phyloP scores from a whole-genome alignment of 441 rosid species.

The Raphanus hybrid region DNA sequence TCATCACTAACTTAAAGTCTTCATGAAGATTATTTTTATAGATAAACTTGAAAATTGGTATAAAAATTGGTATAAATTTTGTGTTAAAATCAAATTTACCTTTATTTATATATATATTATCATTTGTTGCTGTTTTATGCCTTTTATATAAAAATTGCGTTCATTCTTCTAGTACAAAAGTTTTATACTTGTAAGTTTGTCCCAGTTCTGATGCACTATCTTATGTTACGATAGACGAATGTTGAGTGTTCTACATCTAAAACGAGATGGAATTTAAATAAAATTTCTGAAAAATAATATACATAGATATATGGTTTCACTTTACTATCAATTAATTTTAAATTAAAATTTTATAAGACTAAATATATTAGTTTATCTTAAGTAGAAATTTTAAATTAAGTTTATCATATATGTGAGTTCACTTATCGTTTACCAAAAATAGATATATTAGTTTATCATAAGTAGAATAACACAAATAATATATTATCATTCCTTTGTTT shows the following conservation, averaged over 20 bases:
- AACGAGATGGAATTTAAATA: not conserved
- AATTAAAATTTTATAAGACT: not conserved
- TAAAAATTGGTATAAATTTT: too few species aligned
- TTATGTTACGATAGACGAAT: not conserved
- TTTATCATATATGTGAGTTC: too few species aligned
- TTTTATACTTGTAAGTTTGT: not conserved
- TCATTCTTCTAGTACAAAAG: not conserved
- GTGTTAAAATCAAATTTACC: not conserved
- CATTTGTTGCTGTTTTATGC: not conserved
- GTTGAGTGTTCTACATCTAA: not conserved
- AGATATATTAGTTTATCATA: not conserved
- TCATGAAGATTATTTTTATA: too few species aligned
- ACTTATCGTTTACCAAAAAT: too few species aligned
- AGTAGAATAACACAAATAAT: not conserved
- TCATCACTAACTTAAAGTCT: not conserved
- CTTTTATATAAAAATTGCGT: not conserved
- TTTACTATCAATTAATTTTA: not conserved
- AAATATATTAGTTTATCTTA: not conserved
- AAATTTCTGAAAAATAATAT: not conserved
- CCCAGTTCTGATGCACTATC: not conserved
- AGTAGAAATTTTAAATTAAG: not conserved
- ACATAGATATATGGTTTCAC: not conserved
- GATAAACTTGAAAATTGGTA: too few species aligned
- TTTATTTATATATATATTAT: not conserved
- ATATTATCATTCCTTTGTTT: not conserved